Base-by-base conservation (phyloP, 495 filamentous ascomycete species). In the Evernia prunastri region DNA sequence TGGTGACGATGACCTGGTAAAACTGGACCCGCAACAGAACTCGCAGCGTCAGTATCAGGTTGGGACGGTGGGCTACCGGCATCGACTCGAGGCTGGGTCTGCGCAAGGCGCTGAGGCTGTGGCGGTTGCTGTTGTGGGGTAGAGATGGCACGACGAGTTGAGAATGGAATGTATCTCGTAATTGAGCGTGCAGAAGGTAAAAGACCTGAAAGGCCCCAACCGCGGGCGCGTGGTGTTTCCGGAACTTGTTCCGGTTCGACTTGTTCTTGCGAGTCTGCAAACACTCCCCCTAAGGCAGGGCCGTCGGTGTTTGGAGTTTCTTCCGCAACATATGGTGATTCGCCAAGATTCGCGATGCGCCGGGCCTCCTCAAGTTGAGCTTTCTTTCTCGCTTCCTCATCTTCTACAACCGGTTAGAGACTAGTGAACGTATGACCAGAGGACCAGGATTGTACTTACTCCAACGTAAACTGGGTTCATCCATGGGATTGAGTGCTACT, bases 171-270 rank as follows among this genome's bases (percentile, higher is more conserved):
- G 31, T 57, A 49, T 37, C 27, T 66, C 11, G 51, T 57, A 6
- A 66, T 59, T n/a, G 64, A 60, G 29, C 47, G 43, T 15, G 36
- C 60, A 42, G 63, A 62, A 13, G 45, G 51, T 35, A 66, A 25
- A 13, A 58, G 36, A 7, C 33, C 62, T 3, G 58, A 39, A 1
- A 66, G 18, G 29, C 53, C 54, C 64, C 64, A 66, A 31, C 59
- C 40, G 27, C 59, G 59, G 31, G 49, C 11, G 20, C 58, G 59
- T 47, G 64, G 62, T 8, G 62, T 64, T 42, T 64, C 62, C 9
- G 56, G 59, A 6, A 53, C 59, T 36, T 53, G 62, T 45, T 59
- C 62, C 49, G 20, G 37, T 18, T 51, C 2, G 25, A 27, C 23
- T 43, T 59, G 56, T 13, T 17, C 35, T 29, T 49, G 56, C 15